Percentiles rank a stretch among this genome's conserved stretches.
Evolutionary conservation across 2,329 filamentous ascomycete species (phyloP).

Genomic region (Leptographium flavum): DNA sequence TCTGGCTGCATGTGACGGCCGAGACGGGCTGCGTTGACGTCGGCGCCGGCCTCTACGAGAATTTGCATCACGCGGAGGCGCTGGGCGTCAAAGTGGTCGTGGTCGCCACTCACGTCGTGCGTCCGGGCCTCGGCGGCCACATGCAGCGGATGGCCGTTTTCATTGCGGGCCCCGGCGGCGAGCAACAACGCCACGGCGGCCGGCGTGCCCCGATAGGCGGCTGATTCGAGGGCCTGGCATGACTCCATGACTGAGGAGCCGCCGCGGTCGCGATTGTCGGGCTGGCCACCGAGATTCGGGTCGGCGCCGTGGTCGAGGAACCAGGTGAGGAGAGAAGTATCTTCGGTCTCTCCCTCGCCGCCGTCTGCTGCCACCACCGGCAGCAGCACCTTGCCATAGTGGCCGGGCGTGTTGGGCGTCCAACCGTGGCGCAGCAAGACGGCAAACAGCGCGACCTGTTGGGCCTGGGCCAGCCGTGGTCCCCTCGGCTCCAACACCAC

Average conservation of each 20-base stretch:
- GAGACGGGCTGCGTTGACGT: not conserved
- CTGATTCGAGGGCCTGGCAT: not conserved
- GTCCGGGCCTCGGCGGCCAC: not conserved
- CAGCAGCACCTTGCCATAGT: not conserved
- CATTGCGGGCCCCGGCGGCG: not conserved
- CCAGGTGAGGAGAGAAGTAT: not conserved
- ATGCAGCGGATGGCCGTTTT: not conserved
- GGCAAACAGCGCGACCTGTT: not conserved
- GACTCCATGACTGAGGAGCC: not conserved
- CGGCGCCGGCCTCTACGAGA: not conserved
- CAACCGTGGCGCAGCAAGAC: not conserved
- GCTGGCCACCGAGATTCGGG: not conserved
- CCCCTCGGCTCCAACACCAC: not conserved
- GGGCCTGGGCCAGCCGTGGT: too few species aligned
- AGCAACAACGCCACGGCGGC: not conserved
- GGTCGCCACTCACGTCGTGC: too few species aligned
- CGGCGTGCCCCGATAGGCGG: not conserved
- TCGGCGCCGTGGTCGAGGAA: constrained; percentile 1
- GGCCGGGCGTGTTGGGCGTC: not conserved
- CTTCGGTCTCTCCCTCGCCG: not conserved
- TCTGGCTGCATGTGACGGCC: not conserved
- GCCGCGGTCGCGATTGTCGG: not conserved
- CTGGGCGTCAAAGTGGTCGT: not conserved
- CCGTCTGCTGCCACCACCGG: not conserved
- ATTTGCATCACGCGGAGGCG: not conserved